A percentile compares a stretch with the other conserved stretches of the same genome.
phyloP scores from a whole-genome alignment of 1,139 yeast genomes.

The Pichia sp. region DNA sequence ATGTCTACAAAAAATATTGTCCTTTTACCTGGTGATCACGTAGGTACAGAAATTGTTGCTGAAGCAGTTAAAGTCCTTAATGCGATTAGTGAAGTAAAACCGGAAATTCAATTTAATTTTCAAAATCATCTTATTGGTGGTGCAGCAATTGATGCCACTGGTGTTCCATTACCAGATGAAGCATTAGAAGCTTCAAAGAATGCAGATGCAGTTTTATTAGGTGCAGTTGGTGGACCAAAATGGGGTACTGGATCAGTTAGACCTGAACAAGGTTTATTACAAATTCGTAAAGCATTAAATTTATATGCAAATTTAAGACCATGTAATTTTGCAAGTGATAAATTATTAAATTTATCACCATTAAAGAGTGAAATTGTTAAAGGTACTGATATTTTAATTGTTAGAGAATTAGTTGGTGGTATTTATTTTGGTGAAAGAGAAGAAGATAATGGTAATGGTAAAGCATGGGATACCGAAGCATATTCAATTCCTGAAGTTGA shows the following conservation, averaged over 20 bases:
- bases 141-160: slow-evolving; percentile 96
- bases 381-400: slow-evolving; percentile 89
- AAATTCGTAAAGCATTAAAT: slow-evolving; percentile 90
- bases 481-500: slow-evolving; percentile 87
- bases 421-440: slow-evolving; percentile 93
- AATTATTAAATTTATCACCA: slow-evolving; percentile 80
- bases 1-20: slow-evolving; percentile 58
- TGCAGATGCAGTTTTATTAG: slow-evolving; percentile 89
- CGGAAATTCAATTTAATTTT: slow-evolving; percentile 65
- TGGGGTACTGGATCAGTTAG: slow-evolving; percentile 95
- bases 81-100: slow-evolving; percentile 64
- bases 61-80: slow-evolving; percentile 90
- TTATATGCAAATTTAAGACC: slow-evolving; percentile 95
- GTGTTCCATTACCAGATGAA: slow-evolving; percentile 85
- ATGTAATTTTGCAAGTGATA: slow-evolving; percentile 87
- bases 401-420: slow-evolving; percentile 96
- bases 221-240: slow-evolving; percentile 99
- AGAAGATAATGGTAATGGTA: slow-evolving; percentile 81
- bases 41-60: slow-evolving; percentile 80
- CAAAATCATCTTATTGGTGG: slow-evolving; percentile 90
- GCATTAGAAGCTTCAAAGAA: slow-evolving; percentile 78
- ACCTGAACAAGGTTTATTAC: slow-evolving; percentile 93
- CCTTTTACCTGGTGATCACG: slow-evolving; percentile 93
- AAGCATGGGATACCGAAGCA: slow-evolving; percentile 91
- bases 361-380: slow-evolving; percentile 74